phyloP scores from a whole-genome alignment of 768 basidiomycete genomes.

The Tephrocybe sp. region DNA sequence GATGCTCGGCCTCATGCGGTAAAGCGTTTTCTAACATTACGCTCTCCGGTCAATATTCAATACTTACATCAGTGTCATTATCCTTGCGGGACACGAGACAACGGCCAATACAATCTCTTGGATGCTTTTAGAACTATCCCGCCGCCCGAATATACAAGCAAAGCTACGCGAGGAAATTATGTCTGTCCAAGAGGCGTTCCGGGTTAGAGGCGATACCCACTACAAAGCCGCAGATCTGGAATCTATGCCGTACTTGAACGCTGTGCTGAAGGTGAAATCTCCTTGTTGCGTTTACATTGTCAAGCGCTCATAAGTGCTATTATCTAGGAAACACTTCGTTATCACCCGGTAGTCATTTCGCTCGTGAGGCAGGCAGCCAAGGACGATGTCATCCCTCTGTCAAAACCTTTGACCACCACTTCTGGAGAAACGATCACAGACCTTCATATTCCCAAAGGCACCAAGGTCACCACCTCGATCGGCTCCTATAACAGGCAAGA shows the following conservation, averaged over 20 bases:
- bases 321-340: constrained; percentile 47
- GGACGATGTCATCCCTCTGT: constrained; percentile 61
- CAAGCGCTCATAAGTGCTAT: no score
- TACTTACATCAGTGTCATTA: constrained; percentile 46
- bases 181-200: constrained; percentile 33
- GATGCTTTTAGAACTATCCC: constrained; percentile 62
- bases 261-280: constrained; percentile 45
- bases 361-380: constrained; percentile 37
- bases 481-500: constrained; percentile 53
- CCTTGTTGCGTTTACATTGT: background rate
- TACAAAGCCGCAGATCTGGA: constrained; percentile 46
- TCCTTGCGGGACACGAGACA: constrained; percentile 60
- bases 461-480: constrained; percentile 48
- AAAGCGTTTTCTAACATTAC: constrained; percentile 17
- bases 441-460: constrained; percentile 49
- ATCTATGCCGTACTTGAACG: constrained; percentile 45
- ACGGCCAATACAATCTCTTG: constrained; percentile 59
- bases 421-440: constrained; percentile 45
- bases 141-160: constrained; percentile 54
- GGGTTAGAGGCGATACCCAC: constrained; percentile 34
- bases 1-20: constrained; percentile 53
- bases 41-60: no score
- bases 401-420: constrained; percentile 44
- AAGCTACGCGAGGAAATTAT: constrained; percentile 61
- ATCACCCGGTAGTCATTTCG: constrained; percentile 36